These are phyloP conservation scores for Termitomyces sp. DNA, from an alignment of 768 basidiomycete genomes.

Conservation along the genomic window DNA sequence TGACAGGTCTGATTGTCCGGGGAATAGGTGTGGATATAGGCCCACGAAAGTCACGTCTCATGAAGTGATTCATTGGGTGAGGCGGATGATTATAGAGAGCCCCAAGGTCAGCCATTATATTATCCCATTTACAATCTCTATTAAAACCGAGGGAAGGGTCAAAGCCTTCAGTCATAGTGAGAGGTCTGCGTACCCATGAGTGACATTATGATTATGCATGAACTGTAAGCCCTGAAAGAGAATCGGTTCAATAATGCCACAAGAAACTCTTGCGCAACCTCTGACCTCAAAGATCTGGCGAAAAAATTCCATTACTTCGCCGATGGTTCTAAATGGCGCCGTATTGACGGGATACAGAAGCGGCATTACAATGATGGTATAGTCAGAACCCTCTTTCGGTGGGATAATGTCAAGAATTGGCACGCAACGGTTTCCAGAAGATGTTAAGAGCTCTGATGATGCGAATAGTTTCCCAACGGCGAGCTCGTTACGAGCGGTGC, in stretches of 20 bases:
- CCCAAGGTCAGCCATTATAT: conserved; percentile 23
- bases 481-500: conserved; percentile 20
- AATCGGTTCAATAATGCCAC: neutral
- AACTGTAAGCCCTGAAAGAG: conserved; percentile 22
- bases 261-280: neutral
- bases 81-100: neutral
- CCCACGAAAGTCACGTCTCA: conserved; percentile 12
- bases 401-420: conserved; percentile 20
- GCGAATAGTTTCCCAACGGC: conserved; percentile 22
- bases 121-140: conserved; percentile 17
- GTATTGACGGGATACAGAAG: conserved; percentile 15
- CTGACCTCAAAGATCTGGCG: conserved; percentile 21
- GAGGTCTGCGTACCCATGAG: too few relatives aligned
- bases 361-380: conserved; percentile 24
- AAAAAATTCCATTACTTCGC: conserved; percentile 25
- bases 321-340: conserved; percentile 22
- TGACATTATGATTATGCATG: conserved; percentile 23
- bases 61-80: conserved; percentile 14
- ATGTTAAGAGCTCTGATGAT: conserved; percentile 3
- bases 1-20: conserved; percentile 15
- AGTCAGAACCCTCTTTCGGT: conserved; percentile 13
- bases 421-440: conserved; percentile 29
- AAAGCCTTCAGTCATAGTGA: too few relatives aligned
- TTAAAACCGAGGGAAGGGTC: neutral
- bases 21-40: neutral